Percentiles rank a stretch among this genome's conserved stretches.
These are phyloP conservation scores for Eucalyptus tenuipes DNA, from an alignment of 345 rosid species.

Conservation along the genomic window DNA sequence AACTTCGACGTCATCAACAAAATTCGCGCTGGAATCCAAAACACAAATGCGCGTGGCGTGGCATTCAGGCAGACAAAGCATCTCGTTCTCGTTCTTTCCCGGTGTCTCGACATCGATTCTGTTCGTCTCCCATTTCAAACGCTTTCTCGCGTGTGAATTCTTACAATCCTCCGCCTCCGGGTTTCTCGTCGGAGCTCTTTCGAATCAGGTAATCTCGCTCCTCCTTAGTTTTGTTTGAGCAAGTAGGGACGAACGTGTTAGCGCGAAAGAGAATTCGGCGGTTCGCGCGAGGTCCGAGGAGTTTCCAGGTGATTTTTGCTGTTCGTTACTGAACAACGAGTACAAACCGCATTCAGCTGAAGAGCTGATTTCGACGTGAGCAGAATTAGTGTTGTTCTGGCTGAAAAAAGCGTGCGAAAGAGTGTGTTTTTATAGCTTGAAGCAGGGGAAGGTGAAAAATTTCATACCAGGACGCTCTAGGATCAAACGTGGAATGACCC, in stretches of 20 bases:
- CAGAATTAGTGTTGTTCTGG: not conserved
- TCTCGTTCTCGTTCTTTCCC: not conserved
- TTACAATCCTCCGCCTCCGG: not conserved
- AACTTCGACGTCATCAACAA: not conserved
- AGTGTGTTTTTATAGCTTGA: not conserved
- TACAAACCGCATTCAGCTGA: rapidly evolving
- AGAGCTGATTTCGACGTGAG: not conserved
- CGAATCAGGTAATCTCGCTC: not conserved
- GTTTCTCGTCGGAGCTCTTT: not conserved
- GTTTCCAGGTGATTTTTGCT: not conserved
- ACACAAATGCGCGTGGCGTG: not conserved
- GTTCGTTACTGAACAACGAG: not conserved
- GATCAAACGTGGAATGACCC: not conserved
- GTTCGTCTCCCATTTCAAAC: not conserved
- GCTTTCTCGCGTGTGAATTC: not conserved
- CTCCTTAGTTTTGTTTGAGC: not conserved
- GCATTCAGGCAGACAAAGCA: not conserved
- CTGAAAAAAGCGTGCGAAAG: not conserved
- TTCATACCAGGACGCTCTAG: not conserved
- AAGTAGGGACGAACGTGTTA: not conserved
- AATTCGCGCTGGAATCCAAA: not conserved
- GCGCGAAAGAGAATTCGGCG: not conserved
- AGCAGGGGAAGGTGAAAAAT: not conserved
- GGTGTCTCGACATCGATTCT: not conserved
- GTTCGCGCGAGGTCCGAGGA: not conserved